Evolutionary conservation across 495 filamentous ascomycete species (phyloP), one percentile per base, ranked within the genome.

Genomic region (Neurospora africana): DNA sequence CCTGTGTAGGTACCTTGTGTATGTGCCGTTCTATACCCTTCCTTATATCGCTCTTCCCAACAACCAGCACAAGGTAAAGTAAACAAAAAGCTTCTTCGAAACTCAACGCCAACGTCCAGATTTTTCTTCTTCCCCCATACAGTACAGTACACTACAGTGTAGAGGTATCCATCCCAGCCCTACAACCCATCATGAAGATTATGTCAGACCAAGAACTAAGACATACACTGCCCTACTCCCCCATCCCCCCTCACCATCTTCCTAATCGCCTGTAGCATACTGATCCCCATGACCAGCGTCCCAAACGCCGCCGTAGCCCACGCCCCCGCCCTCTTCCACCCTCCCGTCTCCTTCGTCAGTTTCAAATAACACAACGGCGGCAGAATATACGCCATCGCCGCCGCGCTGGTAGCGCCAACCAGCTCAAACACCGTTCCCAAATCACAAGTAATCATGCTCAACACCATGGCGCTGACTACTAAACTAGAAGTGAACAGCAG

Each of bases 301-400:
- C 94, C 94, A 84, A 98, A 98, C 15, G 77, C 88, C 68, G 91
- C 90, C 37, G 92, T 90, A 2, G 79, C 79, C 75, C 86, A 87
- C 7, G 92, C 92, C 9, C 89, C 87, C 41, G 91, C 89, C 41
- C 87, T 91, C 83, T 90, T 93, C 85, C 91, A 93, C 74, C 86
- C 90, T 27, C 53, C 53, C 5, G 23, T 30, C 5, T 30, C 23
- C 13, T 30, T 93, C 75, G 92, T 95, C 40, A 99, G 85, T 79
- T 95, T 97, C 76, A 98, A 90, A 79, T 94, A 99, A 80, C 95
- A 99, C 11, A 98, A 81, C 23, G 95, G 95, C 75, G 95, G 95
- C 70, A 99, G 84, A 36, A 99, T 97, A 81, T 97, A 99, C 6
- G 95, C 95, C 77, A 99, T 84, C 38, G 94, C 93, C 72, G 93